Evolutionary conservation across 345 rosid species (phyloP), one percentile per base, ranked within the genome.

Genomic region (Excoecaria cochinchinensis): DNA sequence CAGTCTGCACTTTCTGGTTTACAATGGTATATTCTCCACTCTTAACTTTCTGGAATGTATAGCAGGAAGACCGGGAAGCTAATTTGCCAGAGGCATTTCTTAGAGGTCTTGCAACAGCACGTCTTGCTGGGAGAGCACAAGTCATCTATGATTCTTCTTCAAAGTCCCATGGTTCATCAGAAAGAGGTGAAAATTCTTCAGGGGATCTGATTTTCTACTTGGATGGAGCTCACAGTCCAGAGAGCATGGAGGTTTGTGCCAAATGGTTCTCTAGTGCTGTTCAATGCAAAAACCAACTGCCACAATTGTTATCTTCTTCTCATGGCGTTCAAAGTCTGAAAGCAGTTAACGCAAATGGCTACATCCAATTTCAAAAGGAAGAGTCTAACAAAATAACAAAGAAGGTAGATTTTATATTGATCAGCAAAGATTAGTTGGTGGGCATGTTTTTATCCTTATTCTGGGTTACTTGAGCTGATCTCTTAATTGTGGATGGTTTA

Each of bases 171-270:
- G 24, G 71, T 71, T 82, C 89, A 36, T 81, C 85, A 68, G 74
- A 71, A 38, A 19, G 60, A 40, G 57, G 50, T 62, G 82, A 77
- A 76, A 84, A 52, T 68, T 72, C 84, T 70, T 82, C 80, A 13
- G 97, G 91, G 38, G 89, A 90, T 78, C 80, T 95, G 67, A 77
- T 88, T 17, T 95, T 91, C 84, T 95, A 91, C 84, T 82, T 95
- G 79, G 99, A 95, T 82, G 99, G 99, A 84, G 99, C 99, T 74
- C 97, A 95, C 77, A 91, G 95, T 86, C 97, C 99, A 13, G 97
- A 92, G 74, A 95, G 99, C 86, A 91, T 95, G 92, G 97, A 95
- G 81, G 92, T 75, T 25, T 95, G 99, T 77, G 97, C 91, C 74
- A 82, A 77, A 84, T 93, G 98, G 98, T 93, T 91, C 83, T 89